Base-by-base conservation (phyloP, 139 green algal genomes). In the Closterium sp. region DNA sequence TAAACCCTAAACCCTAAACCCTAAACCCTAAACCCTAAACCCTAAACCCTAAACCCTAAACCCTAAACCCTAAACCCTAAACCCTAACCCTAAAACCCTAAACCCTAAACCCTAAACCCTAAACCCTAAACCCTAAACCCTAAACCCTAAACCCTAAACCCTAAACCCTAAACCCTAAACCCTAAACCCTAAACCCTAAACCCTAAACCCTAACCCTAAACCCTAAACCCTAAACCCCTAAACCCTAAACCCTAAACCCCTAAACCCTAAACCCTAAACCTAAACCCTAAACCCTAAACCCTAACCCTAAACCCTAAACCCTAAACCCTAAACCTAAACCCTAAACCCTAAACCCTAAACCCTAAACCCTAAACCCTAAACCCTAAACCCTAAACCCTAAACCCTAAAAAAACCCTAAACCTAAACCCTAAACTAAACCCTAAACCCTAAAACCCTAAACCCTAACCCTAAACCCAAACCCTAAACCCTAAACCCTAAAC, bases 1-100 rank as follows among this genome's bases (percentile, higher is more conserved):
- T 69, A 89, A 89, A 89, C 35, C 86, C 34, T 89, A 89, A 89
- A 89, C 86, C 34, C 86, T 89, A 89, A 89, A 89, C 86, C 86
- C 86, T 89, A 89, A 89, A 89, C 86, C 35, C 86, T 89, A 69
- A 89, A 89, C 35, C 86, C 35, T 69, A 89, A 89, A 84, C 86
- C 86, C 86, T 89, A 89, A 89, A 89, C 35, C 86, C 86, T 69
- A 89, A 89, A 6, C 35, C 86, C 8, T 84, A 89, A 89, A 4
- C 86, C 86, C 7, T 9, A 30, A 43, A 88, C 28, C 28, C 8
- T 55, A 55, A 55, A 55, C 36, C 36, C 36, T 55, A 55, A 55
- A 55, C 36, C 36, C 36, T 55, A 55, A 55, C 4, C 36, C 36
- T 6, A 55, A 55, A 55, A 55, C 36, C 36, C 34, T 34, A 43